Base-by-base conservation (phyloP, 768 basidiomycete species). In the Pisolithus sp. region DNA sequence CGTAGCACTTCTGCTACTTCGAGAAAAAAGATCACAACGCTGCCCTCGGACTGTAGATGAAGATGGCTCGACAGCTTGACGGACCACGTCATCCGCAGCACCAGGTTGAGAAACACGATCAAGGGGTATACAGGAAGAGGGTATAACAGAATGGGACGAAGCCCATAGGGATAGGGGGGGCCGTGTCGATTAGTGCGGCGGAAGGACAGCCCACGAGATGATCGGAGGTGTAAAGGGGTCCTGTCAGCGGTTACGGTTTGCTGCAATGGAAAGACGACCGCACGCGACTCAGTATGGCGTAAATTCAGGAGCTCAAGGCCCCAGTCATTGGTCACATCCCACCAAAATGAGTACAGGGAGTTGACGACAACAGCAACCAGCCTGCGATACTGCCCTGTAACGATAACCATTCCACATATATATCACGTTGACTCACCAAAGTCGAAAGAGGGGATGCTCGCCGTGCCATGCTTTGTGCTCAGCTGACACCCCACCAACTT, bases 301-400 rank as follows among this genome's bases (percentile, higher is more conserved):
- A 65, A 55, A 49, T 76, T 76, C 53, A 98, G 71, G 40, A 97
- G 71, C 42, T 83, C 80, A 50, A 99, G 75, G 5, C 96, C 96
- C 94, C 95, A 99, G 65, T 99, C 96, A 66, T 95, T 90, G 45
- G 91, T 93, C 40, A 98, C 79, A 69, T 98, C 96, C 96, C 96
- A 99, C 90, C 93, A 99, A 68, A 95, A 98, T 3, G 93, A 94
- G 68, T 92, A 99, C 28, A 89, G 66, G 3, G 94, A 95, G 68
- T 98, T 98, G 61, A 95, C 66, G 34, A 80, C 76, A 21, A 91
- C 93, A 9, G 85, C 80, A 42, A 96, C 68, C 15, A 97, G 68
- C 93, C 93, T 95, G 51, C 20, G 39, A 9, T 31, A 17, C n/a
- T n/a, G 28, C 40, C 28, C 55, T 59, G 48, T 45, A 43, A 31